Percentiles rank a stretch among this genome's conserved stretches.
Conservation (phyloP, 306 rosid genomes). For the Acacia confusa region DNA sequence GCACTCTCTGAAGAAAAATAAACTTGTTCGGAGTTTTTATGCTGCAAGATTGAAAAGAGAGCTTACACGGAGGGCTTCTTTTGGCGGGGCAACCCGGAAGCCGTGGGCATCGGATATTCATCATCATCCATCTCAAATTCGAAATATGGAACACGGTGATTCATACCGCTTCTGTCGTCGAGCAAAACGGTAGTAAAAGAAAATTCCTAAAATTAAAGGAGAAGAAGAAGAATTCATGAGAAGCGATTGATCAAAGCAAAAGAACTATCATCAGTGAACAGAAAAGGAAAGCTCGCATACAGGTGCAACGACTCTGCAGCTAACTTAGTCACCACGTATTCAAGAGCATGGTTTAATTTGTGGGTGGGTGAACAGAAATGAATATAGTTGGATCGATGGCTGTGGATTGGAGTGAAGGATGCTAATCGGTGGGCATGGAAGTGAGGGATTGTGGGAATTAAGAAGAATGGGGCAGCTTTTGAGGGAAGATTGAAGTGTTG, state of each 20-base stretch:
- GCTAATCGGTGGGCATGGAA: not conserved
- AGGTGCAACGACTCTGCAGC: not conserved
- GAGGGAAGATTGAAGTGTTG: slow-evolving; percentile 12
- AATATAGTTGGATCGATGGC: not conserved
- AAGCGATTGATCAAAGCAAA: not conserved
- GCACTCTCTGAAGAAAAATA: not conserved
- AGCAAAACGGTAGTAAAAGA: not conserved
- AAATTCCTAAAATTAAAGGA: not conserved
- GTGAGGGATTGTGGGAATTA: not conserved
- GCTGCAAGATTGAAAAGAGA: not conserved
- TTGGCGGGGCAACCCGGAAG: slow-evolving; percentile 34
- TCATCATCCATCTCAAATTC: slow-evolving; percentile 48
- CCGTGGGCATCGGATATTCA: slow-evolving; percentile 40
- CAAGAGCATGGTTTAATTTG: not conserved
- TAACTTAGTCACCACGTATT: not conserved
- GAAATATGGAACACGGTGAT: slow-evolving; percentile 70
- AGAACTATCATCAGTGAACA: not conserved
- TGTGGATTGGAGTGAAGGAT: not conserved
- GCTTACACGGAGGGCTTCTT: slow-evolving; percentile 58
- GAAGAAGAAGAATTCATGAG: not conserved
- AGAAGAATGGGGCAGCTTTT: not conserved
- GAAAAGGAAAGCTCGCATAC: not conserved
- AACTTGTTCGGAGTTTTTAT: not conserved
- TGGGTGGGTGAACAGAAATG: not conserved
- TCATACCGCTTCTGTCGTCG: slow-evolving; percentile 38